phyloP scores from a whole-genome alignment of 1,284 basidiomycete genomes.

The Cronartium quercuum region DNA sequence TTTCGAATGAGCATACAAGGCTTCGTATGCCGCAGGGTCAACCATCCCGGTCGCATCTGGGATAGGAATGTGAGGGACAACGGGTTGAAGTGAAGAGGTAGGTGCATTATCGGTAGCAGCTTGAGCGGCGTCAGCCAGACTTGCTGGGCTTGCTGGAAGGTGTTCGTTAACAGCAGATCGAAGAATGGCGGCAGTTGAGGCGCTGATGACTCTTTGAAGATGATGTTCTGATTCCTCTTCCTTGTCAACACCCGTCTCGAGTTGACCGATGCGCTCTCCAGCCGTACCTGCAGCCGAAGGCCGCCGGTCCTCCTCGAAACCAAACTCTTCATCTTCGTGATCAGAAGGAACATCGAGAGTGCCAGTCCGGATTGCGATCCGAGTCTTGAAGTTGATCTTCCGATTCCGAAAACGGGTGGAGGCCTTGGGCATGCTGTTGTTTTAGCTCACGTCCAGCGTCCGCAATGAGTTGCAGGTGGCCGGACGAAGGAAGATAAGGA shows the following conservation, averaged over 20 bases:
- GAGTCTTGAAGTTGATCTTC: constrained; percentile 48
- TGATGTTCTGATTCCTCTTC: constrained; percentile 45
- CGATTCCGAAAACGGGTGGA: constrained; percentile 48
- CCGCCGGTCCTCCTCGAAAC: constrained; percentile 40
- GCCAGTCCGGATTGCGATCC: constrained; percentile 45
- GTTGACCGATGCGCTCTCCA: constrained; percentile 38
- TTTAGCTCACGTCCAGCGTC: background rate
- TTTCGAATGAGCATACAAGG: constrained; percentile 56
- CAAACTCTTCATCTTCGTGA: constrained; percentile 43
- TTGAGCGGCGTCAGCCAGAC: constrained; percentile 5
- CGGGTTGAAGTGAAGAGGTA: constrained; percentile 1
- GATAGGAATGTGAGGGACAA: constrained; percentile 67
- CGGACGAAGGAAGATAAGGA: background rate
- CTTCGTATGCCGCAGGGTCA: constrained; percentile 59
- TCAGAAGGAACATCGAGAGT: constrained; percentile 42
- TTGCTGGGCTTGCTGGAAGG: constrained; percentile 16
- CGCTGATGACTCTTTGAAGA: constrained; percentile 36
- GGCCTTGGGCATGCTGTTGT: constrained; percentile 30
- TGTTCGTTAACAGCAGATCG: constrained; percentile 21
- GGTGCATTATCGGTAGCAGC: background rate
- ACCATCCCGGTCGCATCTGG: constrained; percentile 80
- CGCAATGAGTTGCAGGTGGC: background rate
- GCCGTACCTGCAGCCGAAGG: constrained; percentile 38
- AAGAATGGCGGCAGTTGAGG: constrained; percentile 27
- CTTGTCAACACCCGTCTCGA: constrained; percentile 49